These are phyloP conservation scores for Taphrina pruni DNA, from an alignment of 1,139 yeast species.

Conservation along the genomic window DNA sequence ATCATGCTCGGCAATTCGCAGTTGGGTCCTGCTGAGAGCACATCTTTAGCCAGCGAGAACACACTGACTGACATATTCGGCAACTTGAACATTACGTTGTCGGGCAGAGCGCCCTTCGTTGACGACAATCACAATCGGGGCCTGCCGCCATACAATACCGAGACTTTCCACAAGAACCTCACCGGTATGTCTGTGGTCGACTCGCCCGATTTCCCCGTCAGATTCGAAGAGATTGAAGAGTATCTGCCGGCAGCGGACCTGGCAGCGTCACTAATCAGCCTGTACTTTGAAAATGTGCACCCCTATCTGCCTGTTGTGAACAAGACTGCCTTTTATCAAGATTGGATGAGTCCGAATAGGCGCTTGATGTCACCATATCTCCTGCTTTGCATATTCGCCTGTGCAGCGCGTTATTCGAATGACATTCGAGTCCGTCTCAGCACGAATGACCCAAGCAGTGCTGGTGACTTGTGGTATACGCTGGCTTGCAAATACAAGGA, in stretches of 20 bases:
- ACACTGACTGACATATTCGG: constrained; percentile 37
- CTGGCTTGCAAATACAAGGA: constrained; percentile 9
- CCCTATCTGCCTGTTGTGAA: constrained; percentile 37
- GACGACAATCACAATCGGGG: constrained; percentile 13
- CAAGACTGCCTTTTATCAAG: constrained; percentile 17
- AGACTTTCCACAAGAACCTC: constrained; percentile 13
- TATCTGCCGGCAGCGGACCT: constrained; percentile 33
- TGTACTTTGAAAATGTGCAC: constrained; percentile 33
- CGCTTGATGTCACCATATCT: constrained; percentile 21
- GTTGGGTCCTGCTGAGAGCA: constrained; percentile 5
- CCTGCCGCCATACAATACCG: constrained; percentile 10
- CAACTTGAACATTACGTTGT: constrained; percentile 9
- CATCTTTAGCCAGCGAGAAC: constrained; percentile 13
- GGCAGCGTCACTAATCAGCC: constrained; percentile 21
- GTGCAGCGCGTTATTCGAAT: constrained; percentile 35
- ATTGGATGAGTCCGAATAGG: constrained; percentile 17
- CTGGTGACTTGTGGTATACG: constrained; percentile 31
- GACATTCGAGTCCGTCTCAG: constrained; percentile 16
- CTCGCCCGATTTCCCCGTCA: constrained; percentile 19
- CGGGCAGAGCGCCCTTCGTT: constrained; percentile 21
- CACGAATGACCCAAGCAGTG: constrained; percentile 18
- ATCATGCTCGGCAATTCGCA: background rate
- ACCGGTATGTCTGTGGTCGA: background rate
- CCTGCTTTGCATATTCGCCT: constrained; percentile 26
- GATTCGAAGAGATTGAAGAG: constrained; percentile 23